Evolutionary conservation across 2,329 filamentous ascomycete species (phyloP), one percentile per base, ranked within the genome.

Genomic region (Colletotrichum kahawae): DNA sequence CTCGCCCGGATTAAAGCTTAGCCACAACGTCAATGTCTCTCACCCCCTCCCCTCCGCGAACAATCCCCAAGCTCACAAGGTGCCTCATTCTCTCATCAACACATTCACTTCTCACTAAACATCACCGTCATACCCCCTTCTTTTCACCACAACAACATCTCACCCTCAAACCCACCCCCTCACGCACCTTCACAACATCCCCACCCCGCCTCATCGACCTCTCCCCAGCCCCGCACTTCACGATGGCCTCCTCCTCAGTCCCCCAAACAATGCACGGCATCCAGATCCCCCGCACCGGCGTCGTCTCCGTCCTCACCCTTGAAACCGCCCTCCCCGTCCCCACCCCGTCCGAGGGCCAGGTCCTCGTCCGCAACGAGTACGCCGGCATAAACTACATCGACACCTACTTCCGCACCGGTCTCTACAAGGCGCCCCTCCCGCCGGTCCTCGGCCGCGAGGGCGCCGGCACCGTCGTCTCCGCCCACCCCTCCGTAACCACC

Each of bases 371-470:
- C 84, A 98, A 98, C 84, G n/a, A n/a, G 77, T 94, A 91, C 82
- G 89, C 93, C 64, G 96, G 95, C 75, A 87, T 98, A 76, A 98
- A 98, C 85, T 98, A 91, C 85, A 97, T 98, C 80, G 96, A 98
- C 84, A 98, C 87, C 51, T 98, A 98, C 86, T 97, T 96, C 90
- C 95, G 96, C 82, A 92, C 90, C 14, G 96, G 96, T 13, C 90
- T 98, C 66, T 98, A 98, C 88, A 86, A 88, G 13, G 87, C 92
- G 1, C 89, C 93, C 1, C 92, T 94, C 79, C 96, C 95, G 6
- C 90, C 94, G 79, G 92, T 93, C 66, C 92, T 96, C 24, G 95
- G 96, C 76, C 93, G 93, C 79, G 96, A 98, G 87, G 94, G 90
- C 74, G 90, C 92, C 73, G 95, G 96, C 76, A 92, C 89, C 54